These are phyloP conservation scores for Populus hybrid DNA, from an alignment of 441 rosid species.

Conservation along the genomic window DNA sequence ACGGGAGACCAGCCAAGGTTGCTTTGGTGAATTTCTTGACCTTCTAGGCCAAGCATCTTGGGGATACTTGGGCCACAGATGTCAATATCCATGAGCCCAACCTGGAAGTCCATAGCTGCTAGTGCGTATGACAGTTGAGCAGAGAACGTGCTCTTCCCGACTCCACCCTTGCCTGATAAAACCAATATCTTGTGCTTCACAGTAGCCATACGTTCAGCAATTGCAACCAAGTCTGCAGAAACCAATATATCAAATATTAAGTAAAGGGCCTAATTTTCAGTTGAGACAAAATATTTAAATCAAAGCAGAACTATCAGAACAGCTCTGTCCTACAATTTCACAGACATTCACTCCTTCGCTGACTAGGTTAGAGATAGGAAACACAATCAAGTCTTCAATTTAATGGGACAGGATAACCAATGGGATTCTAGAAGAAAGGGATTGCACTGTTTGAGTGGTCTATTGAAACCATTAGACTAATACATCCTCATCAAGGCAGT, in stretches of 20 bases:
- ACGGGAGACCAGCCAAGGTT: slow-evolving; percentile 99
- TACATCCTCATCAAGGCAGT: too few relatives aligned
- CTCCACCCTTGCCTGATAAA: slow-evolving; percentile 95
- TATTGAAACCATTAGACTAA: background rate
- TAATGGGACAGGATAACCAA: background rate
- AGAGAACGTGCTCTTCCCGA: slow-evolving; percentile 96
- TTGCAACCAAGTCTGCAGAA: slow-evolving; percentile 81
- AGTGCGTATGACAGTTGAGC: slow-evolving; percentile 88
- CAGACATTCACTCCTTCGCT: background rate
- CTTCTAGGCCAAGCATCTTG: slow-evolving; percentile 92
- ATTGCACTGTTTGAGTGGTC: background rate
- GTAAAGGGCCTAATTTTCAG: background rate
- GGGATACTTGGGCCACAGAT: slow-evolving; percentile 98
- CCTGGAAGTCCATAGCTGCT: slow-evolving; percentile 83
- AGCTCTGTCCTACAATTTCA: background rate
- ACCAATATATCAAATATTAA: slow-evolving; percentile 3
- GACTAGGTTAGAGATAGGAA: background rate
- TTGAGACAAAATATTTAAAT: background rate
- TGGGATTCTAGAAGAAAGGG: background rate
- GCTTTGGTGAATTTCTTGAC: slow-evolving; percentile 93
- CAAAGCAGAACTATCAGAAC: background rate
- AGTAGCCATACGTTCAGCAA: slow-evolving; percentile 89
- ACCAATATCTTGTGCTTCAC: slow-evolving; percentile 87
- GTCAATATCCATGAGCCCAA: slow-evolving; percentile 85
- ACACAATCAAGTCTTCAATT: background rate